Percentiles rank a stretch among this genome's conserved stretches.
Evolutionary conservation across 2,329 filamentous ascomycete species (phyloP).

Genomic region (Camillea tinctor): DNA sequence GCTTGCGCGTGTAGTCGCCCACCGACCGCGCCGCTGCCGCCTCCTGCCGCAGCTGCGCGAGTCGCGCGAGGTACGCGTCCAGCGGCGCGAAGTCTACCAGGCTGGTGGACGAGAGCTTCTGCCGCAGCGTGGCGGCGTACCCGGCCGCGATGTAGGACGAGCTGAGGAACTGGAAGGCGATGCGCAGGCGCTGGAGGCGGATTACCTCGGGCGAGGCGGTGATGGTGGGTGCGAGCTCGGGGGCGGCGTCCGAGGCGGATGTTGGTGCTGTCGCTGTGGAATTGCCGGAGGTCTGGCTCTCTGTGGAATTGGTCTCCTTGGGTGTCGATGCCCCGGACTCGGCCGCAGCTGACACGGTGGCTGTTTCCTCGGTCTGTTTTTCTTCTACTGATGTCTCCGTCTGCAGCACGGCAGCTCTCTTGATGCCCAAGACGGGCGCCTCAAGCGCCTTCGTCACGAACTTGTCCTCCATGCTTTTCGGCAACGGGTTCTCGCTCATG

Average conservation of each 20-base stretch:
- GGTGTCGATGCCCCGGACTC: conserved; percentile 30
- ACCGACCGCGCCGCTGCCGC: conserved; percentile 66
- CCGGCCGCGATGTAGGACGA: conserved; percentile 56
- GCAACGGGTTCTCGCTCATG: conserved; percentile 65
- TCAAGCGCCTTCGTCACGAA: conserved; percentile 78
- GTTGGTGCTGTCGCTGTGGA: conserved; percentile 37
- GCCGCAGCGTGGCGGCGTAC: conserved; percentile 43
- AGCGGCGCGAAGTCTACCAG: conserved; percentile 67
- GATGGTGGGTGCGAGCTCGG: conserved; percentile 41
- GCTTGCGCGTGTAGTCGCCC: conserved; percentile 70
- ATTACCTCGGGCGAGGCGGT: conserved; percentile 49
- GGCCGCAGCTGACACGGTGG: conserved; percentile 1
- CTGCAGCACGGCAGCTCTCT: conserved; percentile 38
- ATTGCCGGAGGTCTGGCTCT: conserved; percentile 43
- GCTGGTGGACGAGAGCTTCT: conserved; percentile 35
- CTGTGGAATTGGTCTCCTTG: conserved; percentile 30
- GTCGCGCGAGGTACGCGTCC: conserved; percentile 63
- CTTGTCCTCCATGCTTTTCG: conserved; percentile 78
- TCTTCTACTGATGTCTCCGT: conserved; percentile 3
- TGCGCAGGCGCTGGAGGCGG: conserved; percentile 61
- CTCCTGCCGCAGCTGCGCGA: conserved; percentile 69
- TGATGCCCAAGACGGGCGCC: conserved; percentile 69
- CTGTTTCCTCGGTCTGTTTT: conserved; percentile 8
- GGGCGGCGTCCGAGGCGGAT: conserved; percentile 37
- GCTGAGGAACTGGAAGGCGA: conserved; percentile 64